These are phyloP conservation scores for Cicer yamashitae DNA, from an alignment of 306 rosid species.

Conservation along the genomic window DNA sequence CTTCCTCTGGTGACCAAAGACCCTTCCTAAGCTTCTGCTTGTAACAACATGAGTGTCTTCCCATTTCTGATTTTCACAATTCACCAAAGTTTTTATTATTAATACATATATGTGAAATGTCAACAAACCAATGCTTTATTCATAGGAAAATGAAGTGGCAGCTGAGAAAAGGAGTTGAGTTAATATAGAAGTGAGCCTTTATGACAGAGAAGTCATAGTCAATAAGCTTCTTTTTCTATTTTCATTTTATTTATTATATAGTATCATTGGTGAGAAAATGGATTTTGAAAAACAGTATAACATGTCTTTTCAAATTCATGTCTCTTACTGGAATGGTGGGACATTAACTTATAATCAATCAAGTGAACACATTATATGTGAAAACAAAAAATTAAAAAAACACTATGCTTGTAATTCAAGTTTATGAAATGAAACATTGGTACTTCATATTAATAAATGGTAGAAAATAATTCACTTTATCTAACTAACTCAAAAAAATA, in stretches of 20 bases:
- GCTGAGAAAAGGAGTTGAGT: conserved; percentile 59
- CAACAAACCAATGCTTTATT: conserved; percentile 40
- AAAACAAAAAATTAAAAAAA: background rate
- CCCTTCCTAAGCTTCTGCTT: conserved; percentile 68
- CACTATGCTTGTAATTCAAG: conserved; percentile 48
- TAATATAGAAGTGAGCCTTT: conserved; percentile 55
- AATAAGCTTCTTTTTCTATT: conserved; percentile 35
- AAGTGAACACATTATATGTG: conserved; percentile 35
- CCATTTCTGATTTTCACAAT: conserved; percentile 48
- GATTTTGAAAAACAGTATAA: conserved; percentile 46
- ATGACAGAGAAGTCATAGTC: conserved; percentile 52
- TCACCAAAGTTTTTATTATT: conserved; percentile 44
- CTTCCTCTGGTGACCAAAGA: conserved; percentile 73
- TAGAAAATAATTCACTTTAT: conserved; percentile 14
- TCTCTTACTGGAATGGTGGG: conserved; percentile 56
- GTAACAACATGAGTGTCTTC: conserved; percentile 70
- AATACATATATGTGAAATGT: conserved; percentile 36
- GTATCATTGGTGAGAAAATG: conserved; percentile 33
- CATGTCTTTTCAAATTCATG: conserved; percentile 55
- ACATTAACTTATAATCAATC: conserved; percentile 30
- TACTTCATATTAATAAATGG: conserved; percentile 12
- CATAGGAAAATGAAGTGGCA: conserved; percentile 56
- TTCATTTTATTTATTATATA: background rate
- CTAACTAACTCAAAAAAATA: too few relatives aligned
- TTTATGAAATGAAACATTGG: background rate